A percentile compares a stretch with the other conserved stretches of the same genome.
These are phyloP conservation scores for Cardamine chenopodiifolia DNA, from an alignment of 345 rosid species.

Conservation along the genomic window DNA sequence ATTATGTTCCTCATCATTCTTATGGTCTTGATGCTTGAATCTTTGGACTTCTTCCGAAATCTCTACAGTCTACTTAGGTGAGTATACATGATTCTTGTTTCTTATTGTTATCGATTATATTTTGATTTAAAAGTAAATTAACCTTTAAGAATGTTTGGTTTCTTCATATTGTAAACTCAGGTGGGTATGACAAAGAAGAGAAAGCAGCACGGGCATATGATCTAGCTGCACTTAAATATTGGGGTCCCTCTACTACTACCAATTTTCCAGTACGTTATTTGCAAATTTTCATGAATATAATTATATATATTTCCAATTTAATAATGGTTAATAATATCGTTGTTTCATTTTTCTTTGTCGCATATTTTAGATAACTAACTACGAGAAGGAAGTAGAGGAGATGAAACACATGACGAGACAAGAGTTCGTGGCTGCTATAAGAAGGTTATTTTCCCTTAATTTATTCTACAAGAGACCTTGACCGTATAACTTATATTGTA, in stretches of 20 bases:
- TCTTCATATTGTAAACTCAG: no score
- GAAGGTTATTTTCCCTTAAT: constrained; percentile 56
- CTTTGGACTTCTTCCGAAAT: constrained; percentile 21
- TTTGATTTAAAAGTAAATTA: not conserved
- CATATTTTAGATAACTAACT: constrained; percentile 69
- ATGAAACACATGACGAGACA: constrained; percentile 99
- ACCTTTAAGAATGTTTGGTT: not conserved
- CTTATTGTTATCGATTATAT: not conserved
- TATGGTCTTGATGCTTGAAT: constrained; percentile 31
- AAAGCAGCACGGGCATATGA: constrained; percentile 99
- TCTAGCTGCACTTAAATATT: constrained; percentile 90
- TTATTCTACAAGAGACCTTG: not conserved
- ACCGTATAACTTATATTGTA: not conserved
- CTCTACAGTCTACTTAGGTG: constrained; percentile 83
- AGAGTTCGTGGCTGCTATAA: constrained; percentile 93
- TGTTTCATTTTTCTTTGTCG: not conserved
- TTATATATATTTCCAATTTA: not conserved
- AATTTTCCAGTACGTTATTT: constrained; percentile 71
- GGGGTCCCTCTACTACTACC: constrained; percentile 98
- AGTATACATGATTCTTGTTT: constrained; percentile 33
- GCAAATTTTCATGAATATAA: not conserved
- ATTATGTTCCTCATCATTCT: constrained; percentile 26
- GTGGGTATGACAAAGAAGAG: constrained; percentile 99
- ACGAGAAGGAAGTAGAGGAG: constrained; percentile 95
- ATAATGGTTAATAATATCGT: not conserved